Percentiles rank a stretch among this genome's conserved stretches.
Conservation (phyloP, 345 rosid species). For the Melaleuca alternifolia region DNA sequence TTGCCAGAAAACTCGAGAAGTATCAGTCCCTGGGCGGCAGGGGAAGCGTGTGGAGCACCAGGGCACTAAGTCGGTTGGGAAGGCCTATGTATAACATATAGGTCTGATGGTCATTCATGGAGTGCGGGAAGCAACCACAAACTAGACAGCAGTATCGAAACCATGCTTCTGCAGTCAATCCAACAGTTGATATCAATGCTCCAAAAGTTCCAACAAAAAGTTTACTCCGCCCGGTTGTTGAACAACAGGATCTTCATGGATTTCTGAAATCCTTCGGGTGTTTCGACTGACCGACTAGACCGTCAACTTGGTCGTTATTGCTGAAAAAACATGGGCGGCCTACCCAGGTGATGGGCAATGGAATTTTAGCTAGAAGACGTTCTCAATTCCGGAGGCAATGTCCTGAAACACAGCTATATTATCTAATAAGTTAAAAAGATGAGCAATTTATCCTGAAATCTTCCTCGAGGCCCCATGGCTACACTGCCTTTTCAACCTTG, state of each 20-base stretch:
- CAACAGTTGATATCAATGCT: background rate
- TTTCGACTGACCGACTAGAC: fast-evolving
- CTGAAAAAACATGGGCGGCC: background rate
- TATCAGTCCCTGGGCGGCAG: no score
- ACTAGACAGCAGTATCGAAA: background rate
- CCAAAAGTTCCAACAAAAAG: background rate
- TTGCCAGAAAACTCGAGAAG: no score
- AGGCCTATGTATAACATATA: no score
- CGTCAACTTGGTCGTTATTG: background rate
- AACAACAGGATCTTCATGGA: background rate
- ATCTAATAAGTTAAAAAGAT: background rate
- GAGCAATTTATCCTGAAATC: background rate
- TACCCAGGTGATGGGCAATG: background rate
- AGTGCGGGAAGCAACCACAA: background rate
- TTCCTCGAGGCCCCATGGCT: fast-evolving
- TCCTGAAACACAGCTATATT: background rate
- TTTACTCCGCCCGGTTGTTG: background rate
- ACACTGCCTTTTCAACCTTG: background rate
- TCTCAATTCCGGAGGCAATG: background rate
- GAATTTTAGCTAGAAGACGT: background rate
- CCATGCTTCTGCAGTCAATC: background rate
- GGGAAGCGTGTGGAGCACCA: no score
- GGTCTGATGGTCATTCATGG: no score
- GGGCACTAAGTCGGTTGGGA: no score
- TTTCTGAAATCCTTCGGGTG: background rate